These are phyloP conservation scores for Rhodomyrtus tomentosa DNA, from an alignment of 345 rosid genomes.

Conservation along the genomic window DNA sequence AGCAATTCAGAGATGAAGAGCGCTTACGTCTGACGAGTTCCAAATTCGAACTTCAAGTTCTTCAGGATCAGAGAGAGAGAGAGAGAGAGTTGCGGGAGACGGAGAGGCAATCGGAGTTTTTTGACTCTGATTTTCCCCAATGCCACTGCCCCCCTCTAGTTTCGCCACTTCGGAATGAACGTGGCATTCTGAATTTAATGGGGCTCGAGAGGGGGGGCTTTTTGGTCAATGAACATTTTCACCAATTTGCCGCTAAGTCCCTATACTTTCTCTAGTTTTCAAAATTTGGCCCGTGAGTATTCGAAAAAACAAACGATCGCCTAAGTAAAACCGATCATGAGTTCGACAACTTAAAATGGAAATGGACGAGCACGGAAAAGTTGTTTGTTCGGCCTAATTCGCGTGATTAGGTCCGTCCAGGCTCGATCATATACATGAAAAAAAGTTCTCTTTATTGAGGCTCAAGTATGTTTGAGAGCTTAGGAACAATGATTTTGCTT, in stretches of 20 bases:
- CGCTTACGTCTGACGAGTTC: background rate
- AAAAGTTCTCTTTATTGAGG: too few relatives aligned
- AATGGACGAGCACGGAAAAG: background rate
- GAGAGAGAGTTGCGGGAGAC: background rate
- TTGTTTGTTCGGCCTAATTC: background rate
- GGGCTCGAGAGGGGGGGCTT: background rate
- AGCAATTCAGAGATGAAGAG: background rate
- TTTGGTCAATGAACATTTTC: background rate
- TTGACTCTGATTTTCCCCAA: background rate
- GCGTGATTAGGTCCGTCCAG: background rate
- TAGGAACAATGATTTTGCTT: background rate
- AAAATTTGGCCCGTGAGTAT: rapidly evolving
- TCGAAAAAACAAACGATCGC: too few relatives aligned
- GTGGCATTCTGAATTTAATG: background rate
- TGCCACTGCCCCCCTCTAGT: background rate
- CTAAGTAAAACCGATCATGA: background rate
- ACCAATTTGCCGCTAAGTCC: background rate
- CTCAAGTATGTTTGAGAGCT: background rate
- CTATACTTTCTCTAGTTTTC: background rate
- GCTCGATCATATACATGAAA: too few relatives aligned
- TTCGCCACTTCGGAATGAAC: background rate
- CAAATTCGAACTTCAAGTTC: background rate
- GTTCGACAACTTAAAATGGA: background rate
- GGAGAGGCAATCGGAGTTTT: background rate
- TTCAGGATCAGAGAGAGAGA: background rate